phyloP scores from a whole-genome alignment of 2,329 filamentous ascomycete genomes.

The Microdochium nivale region DNA sequence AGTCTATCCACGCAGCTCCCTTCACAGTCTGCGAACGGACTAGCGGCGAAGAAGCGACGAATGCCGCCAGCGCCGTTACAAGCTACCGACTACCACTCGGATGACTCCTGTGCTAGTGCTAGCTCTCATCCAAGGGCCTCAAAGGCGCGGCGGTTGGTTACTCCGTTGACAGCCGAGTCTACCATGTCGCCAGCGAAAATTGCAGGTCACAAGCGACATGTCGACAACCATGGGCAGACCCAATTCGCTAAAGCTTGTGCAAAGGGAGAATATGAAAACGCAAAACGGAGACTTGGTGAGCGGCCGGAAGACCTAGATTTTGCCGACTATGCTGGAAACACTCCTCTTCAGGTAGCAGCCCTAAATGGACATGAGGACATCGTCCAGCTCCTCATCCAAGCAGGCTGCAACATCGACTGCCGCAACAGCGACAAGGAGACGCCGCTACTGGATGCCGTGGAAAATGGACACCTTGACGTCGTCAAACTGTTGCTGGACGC shows the following conservation, averaged over 20 bases:
- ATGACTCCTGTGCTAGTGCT: constrained; percentile 54
- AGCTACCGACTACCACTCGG: constrained; percentile 57
- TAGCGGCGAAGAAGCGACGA: constrained; percentile 52
- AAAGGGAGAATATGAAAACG: constrained; percentile 70
- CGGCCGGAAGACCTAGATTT: constrained; percentile 83
- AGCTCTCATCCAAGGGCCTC: constrained; percentile 51
- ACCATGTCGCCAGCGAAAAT: constrained; percentile 61
- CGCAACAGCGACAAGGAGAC: constrained; percentile 80
- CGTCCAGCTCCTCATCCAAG: constrained; percentile 76
- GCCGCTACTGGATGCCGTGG: constrained; percentile 88
- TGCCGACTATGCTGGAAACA: constrained; percentile 92
- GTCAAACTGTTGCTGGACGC: constrained; percentile 76
- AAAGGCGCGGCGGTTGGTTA: constrained; percentile 46
- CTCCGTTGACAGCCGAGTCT: constrained; percentile 47
- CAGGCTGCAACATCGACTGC: constrained; percentile 77
- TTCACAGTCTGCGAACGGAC: constrained; percentile 43
- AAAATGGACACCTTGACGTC: constrained; percentile 87
- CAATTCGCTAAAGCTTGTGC: constrained; percentile 84
- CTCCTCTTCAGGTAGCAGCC: constrained; percentile 86
- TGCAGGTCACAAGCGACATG: constrained; percentile 70
- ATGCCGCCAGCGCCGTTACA: constrained; percentile 53
- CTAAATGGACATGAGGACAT: constrained; percentile 81
- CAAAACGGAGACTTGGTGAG: constrained; percentile 66
- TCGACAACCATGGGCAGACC: constrained; percentile 89
- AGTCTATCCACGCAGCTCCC: constrained; percentile 57